Conservation (phyloP, 2,329 filamentous ascomycete genomes). For the Fusarium kyushuense region DNA sequence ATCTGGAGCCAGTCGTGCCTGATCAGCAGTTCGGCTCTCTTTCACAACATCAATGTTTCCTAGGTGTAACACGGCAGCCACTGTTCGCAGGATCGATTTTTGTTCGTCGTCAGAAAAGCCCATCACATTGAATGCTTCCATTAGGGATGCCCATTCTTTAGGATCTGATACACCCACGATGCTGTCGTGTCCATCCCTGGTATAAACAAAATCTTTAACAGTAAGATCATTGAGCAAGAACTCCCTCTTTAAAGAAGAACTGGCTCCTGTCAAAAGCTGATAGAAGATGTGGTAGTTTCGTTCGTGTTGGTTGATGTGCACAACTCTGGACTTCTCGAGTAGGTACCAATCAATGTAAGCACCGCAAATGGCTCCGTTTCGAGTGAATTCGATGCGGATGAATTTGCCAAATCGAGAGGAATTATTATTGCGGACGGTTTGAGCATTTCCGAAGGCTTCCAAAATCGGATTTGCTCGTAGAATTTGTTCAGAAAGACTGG, state of each 20-base stretch:
- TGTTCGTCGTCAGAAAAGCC: conserved; percentile 90
- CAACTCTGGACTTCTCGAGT: conserved; percentile 96
- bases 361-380: conserved; percentile 89
- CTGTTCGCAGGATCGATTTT: conserved; percentile 81
- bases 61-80: conserved; percentile 91
- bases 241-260: conserved; percentile 76
- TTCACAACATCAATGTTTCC: conserved; percentile 92
- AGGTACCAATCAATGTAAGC: conserved; percentile 99
- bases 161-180: conserved; percentile 91
- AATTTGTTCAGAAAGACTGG: conserved; percentile 95
- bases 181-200: conserved; percentile 87
- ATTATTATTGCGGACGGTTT: conserved; percentile 98
- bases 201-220: conserved; percentile 92
- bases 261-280: conserved; percentile 89
- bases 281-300: conserved; percentile 99
- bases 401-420: conserved; percentile 99
- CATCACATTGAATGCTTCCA: conserved; percentile 96
- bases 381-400: conserved; percentile 94
- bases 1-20: conserved; percentile 84
- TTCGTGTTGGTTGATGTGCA: conserved; percentile 86
- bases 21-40: conserved; percentile 90
- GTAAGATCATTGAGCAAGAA: conserved; percentile 81
- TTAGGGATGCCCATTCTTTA: conserved; percentile 88
- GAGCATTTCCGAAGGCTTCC: conserved; percentile 97
- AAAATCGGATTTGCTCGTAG: conserved; percentile 95